Evolutionary conservation across 805 yeast species (phyloP).

Genomic region (Brettanomyces bruxellensis): DNA sequence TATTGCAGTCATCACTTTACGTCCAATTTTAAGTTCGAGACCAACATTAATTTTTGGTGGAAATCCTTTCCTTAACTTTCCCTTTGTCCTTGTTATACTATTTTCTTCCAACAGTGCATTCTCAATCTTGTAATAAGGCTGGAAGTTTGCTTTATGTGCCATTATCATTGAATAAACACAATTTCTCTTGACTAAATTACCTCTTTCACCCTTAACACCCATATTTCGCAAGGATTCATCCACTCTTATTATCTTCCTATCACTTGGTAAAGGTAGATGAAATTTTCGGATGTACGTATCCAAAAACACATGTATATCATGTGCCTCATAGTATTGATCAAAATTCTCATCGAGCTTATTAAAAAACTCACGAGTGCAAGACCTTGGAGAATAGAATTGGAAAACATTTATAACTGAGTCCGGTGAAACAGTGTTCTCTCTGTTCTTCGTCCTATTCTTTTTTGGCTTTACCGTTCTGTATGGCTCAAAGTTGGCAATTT

Average conservation of each 20-base stretch:
- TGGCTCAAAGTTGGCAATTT: conserved; percentile 53
- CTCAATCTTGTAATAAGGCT: conserved; percentile 5
- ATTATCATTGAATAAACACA: background rate
- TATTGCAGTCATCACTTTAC: conserved; percentile 71
- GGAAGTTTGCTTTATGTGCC: conserved; percentile 2
- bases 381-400: conserved; percentile 50
- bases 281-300: conserved; percentile 46
- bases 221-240: conserved; percentile 41
- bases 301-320: conserved; percentile 46
- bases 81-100: conserved; percentile 7
- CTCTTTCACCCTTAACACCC: conserved; percentile 30
- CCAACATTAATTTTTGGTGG: conserved; percentile 58
- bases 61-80: conserved; percentile 41
- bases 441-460: background rate
- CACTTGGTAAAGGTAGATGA: conserved; percentile 39
- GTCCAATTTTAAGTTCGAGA: conserved; percentile 66
- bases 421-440: background rate
- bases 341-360: conserved; percentile 30
- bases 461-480: conserved; percentile 35
- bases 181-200: background rate
- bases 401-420: conserved; percentile 21
- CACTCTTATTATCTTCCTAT: conserved; percentile 45
- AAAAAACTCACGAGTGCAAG: conserved; percentile 37
- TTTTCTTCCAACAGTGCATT: conserved; percentile 11
- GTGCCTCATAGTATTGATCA: conserved; percentile 37